Evolutionary conservation across 805 yeast genomes (phyloP), one percentile per base, ranked within the genome.

Genomic region (Nakazawaea populi): DNA sequence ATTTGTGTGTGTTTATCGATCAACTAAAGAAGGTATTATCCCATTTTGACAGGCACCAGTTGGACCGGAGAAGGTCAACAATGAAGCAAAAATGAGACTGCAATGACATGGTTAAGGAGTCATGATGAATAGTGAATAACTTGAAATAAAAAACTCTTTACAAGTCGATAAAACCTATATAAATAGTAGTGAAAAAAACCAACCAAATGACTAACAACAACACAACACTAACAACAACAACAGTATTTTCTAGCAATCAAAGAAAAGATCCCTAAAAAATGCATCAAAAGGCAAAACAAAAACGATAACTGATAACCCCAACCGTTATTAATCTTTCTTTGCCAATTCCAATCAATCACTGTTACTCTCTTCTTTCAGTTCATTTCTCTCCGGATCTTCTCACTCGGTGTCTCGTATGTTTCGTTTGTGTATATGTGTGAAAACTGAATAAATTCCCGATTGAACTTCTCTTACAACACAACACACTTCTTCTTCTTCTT

Each of bases 401-500:
- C 24, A 18, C 24, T 18, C 24, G 24, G 24, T 18, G 24, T 18
- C 24, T 18, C 24, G 24, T 18, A 18, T 18, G 24, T 18, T 18
- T 18, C 24, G 24, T 18, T 18, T 18, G 24, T 18, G 24, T 18
- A 18, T 18, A 18, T 18, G 24, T 18, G 24, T 18, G 24, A 18
- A 18, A 18, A 18, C 24, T 18, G 24, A 18, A 18, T 18, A 18
- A 18, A 18, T 18, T 18, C 24, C 24, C 24, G 24, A 18, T 18
- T 32, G 35, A n/a, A 24, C 11, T 31, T 34, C 49, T 30, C 44
- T 71, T 75, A 87, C 73, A 87, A 79, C 58, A 87, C 75, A 61
- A 76, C 73, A 75, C 95, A 87, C 74, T 80, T 82, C 72, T 79
- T 83, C 72, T 79, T 84, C 75, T 78, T 79, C 64, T 77, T 78